Conservation (phyloP, 305 asterid genomes). For the Euphrasia arctica region DNA sequence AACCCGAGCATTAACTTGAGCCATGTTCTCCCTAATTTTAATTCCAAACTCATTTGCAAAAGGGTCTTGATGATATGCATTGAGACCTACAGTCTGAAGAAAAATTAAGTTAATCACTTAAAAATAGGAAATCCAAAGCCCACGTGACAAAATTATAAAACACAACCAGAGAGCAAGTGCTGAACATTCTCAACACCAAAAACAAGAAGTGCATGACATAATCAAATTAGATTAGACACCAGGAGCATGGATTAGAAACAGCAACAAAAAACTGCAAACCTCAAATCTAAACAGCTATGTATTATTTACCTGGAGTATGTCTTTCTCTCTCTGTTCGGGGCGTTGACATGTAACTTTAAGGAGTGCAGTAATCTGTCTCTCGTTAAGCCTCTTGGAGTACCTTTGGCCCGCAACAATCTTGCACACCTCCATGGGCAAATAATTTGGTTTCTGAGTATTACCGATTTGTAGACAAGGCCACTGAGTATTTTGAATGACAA, state of each 20-base stretch:
- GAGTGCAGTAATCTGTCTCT: slow-evolving; percentile 66
- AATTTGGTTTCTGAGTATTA: slow-evolving; percentile 54
- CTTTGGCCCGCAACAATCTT: slow-evolving; percentile 79
- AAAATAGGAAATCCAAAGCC: slow-evolving; percentile 4
- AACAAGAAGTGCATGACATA: background rate
- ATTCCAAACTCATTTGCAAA: slow-evolving; percentile 77
- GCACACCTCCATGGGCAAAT: slow-evolving; percentile 86
- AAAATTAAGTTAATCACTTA: background rate
- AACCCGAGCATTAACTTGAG: slow-evolving; percentile 77
- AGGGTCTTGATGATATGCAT: slow-evolving; percentile 54
- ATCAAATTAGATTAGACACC: background rate
- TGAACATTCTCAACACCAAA: background rate
- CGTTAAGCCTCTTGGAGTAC: slow-evolving; percentile 69
- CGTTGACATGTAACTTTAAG: slow-evolving; percentile 77
- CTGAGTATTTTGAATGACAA: slow-evolving; percentile 55
- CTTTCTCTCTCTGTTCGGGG: slow-evolving; percentile 57
- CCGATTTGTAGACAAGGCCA: slow-evolving; percentile 70
- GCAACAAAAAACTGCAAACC: background rate
- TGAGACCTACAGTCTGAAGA: slow-evolving; percentile 56
- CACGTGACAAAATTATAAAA: background rate
- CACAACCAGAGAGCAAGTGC: slow-evolving; percentile 4
- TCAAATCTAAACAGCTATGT: background rate
- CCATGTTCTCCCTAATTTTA: slow-evolving; percentile 58
- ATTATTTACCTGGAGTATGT: slow-evolving; percentile 48
- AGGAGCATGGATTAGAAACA: background rate